Percentiles rank a stretch among this genome's conserved stretches.
phyloP scores from a whole-genome alignment of 2,329 filamentous ascomycete species.

The Tolypocladium capitatum region DNA sequence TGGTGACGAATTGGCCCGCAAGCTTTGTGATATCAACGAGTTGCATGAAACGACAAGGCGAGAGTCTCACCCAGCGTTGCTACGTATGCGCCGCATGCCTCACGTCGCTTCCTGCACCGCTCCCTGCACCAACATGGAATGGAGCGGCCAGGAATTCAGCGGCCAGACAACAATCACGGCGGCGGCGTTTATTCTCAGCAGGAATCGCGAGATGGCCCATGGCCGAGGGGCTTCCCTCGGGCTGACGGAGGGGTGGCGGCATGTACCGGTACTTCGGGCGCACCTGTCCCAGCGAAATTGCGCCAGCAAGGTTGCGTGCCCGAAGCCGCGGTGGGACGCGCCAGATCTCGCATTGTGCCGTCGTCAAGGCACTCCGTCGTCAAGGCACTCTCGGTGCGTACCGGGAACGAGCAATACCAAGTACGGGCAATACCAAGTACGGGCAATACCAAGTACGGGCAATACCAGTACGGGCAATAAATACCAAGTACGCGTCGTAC shows the following conservation, averaged over 20 bases:
- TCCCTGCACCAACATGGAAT: too few relatives aligned
- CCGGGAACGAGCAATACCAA: too few relatives aligned
- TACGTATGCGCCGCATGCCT: not conserved
- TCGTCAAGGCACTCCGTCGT: too few relatives aligned
- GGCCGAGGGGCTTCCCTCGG: not conserved
- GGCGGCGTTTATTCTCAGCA: not conserved
- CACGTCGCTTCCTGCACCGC: too few relatives aligned
- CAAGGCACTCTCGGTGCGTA: not conserved
- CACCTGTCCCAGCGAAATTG: slow-evolving; percentile 6
- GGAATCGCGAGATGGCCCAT: too few relatives aligned
- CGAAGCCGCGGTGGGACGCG: not conserved
- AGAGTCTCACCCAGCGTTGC: not conserved
- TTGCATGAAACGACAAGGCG: too few relatives aligned
- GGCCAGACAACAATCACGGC: too few relatives aligned
- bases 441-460: too few relatives aligned
- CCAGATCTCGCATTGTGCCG: too few relatives aligned
- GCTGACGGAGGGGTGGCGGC: not conserved
- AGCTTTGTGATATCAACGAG: not conserved
- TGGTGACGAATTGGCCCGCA: not conserved
- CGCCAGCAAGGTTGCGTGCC: not conserved
- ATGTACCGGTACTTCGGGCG: slow-evolving; percentile 9
- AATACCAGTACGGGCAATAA: too few relatives aligned
- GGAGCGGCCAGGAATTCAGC: not conserved
- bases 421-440: too few relatives aligned
- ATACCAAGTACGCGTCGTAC: too few relatives aligned